These are phyloP conservation scores for Myriosclerotinia duriaeana DNA, from an alignment of 2,329 filamentous ascomycete genomes.

Conservation along the genomic window DNA sequence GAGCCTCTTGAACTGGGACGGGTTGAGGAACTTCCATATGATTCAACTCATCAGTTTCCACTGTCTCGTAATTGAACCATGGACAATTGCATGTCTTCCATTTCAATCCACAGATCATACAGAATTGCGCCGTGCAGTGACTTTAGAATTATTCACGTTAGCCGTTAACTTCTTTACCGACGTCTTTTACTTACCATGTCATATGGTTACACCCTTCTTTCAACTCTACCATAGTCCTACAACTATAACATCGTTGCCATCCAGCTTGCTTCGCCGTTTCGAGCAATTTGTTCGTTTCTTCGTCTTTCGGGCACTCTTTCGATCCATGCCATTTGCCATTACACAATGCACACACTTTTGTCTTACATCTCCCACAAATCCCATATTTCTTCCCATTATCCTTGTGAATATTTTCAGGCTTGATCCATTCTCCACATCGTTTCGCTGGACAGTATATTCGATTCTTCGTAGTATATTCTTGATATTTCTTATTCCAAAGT, in stretches of 20 bases:
- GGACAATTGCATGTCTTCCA: conserved; percentile 85
- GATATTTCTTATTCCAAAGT: conserved; percentile 77
- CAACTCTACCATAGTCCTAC: conserved; percentile 71
- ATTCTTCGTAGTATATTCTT: conserved; percentile 72
- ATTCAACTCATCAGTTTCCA: conserved; percentile 55
- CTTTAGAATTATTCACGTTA: conserved; percentile 43
- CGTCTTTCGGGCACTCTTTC: conserved; percentile 69
- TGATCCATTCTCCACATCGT: conserved; percentile 78
- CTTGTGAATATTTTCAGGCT: conserved; percentile 64
- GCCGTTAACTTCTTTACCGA: conserved; percentile 13
- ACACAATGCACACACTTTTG: conserved; percentile 72
- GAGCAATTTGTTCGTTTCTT: conserved; percentile 63
- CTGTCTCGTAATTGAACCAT: conserved; percentile 67
- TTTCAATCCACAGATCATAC: conserved; percentile 77
- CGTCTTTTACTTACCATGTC: conserved; percentile 65
- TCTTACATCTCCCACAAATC: conserved; percentile 68
- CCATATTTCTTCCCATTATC: conserved; percentile 63
- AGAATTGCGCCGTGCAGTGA: conserved; percentile 80
- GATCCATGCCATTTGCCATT: conserved; percentile 71
- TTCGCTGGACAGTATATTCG: conserved; percentile 74
- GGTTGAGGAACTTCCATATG: conserved; percentile 51
- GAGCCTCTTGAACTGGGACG: conserved; percentile 17
- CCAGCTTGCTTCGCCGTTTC: conserved; percentile 65
- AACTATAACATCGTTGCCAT: conserved; percentile 75
- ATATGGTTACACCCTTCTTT: conserved; percentile 87